These are phyloP conservation scores for Parasarocladium wereldwijsianum DNA, from an alignment of 2,329 filamentous ascomycete species.

Conservation along the genomic window DNA sequence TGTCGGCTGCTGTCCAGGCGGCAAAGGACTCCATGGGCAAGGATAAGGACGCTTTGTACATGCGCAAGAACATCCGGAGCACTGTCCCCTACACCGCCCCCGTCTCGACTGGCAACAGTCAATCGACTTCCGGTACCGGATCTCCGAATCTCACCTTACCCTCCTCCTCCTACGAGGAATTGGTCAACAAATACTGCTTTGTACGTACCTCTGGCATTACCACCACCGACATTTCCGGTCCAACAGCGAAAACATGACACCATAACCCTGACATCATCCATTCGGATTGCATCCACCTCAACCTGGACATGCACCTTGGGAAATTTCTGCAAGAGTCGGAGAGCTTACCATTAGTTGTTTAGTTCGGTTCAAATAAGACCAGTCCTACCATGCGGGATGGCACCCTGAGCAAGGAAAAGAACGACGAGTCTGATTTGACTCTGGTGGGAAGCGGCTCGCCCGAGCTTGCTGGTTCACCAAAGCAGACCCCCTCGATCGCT, in stretches of 20 bases:
- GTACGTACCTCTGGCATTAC: constrained; percentile 55
- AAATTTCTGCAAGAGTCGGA: constrained; percentile 8
- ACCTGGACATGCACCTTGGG: too few relatives aligned
- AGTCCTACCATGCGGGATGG: constrained; percentile 35
- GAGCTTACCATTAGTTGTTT: constrained; percentile 16
- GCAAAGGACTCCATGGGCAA: constrained; percentile 48
- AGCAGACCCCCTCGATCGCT: neutral
- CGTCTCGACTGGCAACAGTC: constrained; percentile 8
- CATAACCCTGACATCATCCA: constrained; percentile 5
- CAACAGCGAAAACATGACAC: constrained; percentile 7
- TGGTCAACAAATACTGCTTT: constrained; percentile 99
- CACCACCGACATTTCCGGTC: constrained; percentile 12
- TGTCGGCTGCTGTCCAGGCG: constrained; percentile 66
- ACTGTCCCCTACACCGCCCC: constrained; percentile 12
- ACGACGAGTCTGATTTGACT: constrained; percentile 11
- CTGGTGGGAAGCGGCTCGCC: constrained; percentile 6
- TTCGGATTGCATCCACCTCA: neutral
- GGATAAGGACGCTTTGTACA: constrained; percentile 42
- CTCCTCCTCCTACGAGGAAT: constrained; percentile 85
- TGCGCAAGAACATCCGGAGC: constrained; percentile 30
- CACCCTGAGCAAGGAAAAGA: constrained; percentile 25
- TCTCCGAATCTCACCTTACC: constrained; percentile 46
- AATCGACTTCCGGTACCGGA: constrained; percentile 26
- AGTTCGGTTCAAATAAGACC: constrained; percentile 49
- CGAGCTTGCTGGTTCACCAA: neutral